A percentile compares a stretch with the other conserved stretches of the same genome.
Conservation (phyloP, 1,284 basidiomycete species). For the Earliella scabrosa region DNA sequence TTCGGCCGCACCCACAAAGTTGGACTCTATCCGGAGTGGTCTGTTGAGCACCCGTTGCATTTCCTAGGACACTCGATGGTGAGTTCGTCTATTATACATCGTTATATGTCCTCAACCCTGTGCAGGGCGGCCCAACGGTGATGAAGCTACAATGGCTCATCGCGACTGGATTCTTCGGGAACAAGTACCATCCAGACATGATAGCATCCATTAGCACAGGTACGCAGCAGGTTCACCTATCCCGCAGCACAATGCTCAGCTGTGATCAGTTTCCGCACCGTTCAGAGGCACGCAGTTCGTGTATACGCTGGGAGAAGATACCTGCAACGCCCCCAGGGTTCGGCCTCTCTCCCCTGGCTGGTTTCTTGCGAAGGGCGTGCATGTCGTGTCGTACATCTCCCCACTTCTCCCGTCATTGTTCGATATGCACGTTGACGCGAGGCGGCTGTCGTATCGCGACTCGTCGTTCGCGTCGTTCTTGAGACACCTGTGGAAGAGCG, state of each 20-base stretch:
- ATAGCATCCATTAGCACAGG: slow-evolving; percentile 49
- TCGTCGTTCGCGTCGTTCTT: slow-evolving; percentile 39
- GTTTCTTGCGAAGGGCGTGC: slow-evolving; percentile 43
- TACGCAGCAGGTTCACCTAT: slow-evolving; percentile 23
- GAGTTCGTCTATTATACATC: no score
- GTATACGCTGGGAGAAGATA: slow-evolving; percentile 49
- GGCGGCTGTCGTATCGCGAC: slow-evolving; percentile 45
- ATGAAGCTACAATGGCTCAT: slow-evolving; percentile 51
- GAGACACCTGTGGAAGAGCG: slow-evolving; percentile 48
- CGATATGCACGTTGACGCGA: slow-evolving; percentile 51
- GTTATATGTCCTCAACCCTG: no score
- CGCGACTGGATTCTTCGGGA: slow-evolving; percentile 46
- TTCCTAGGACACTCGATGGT: slow-evolving; percentile 61
- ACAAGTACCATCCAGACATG: slow-evolving; percentile 46
- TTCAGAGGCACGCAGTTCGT: slow-evolving; percentile 55
- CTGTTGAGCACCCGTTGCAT: slow-evolving; percentile 46
- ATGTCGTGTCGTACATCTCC: slow-evolving; percentile 47
- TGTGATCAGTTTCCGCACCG: slow-evolving; percentile 45
- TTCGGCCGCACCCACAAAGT: slow-evolving; percentile 45
- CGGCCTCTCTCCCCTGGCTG: slow-evolving; percentile 46
- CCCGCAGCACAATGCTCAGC: not conserved
- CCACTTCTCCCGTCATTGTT: slow-evolving; percentile 43
- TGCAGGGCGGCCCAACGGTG: slow-evolving; percentile 54
- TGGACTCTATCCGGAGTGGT: slow-evolving; percentile 57
- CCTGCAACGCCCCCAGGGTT: slow-evolving; percentile 46